A percentile compares a stretch with the other conserved stretches of the same genome.
Conservation (phyloP, 208 protist species). For the Spongospora subterranea region DNA sequence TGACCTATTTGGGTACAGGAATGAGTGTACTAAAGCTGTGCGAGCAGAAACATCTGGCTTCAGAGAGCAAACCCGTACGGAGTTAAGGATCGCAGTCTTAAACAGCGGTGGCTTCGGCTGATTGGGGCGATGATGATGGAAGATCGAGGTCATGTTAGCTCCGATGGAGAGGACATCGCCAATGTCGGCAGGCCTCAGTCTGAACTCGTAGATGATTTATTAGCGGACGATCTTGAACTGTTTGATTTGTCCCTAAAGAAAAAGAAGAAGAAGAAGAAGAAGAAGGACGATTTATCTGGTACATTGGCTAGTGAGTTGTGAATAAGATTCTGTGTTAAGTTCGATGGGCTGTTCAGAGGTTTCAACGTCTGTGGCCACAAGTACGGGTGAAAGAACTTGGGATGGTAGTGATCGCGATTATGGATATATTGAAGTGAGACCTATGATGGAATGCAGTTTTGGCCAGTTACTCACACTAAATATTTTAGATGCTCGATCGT, state of each 20-base stretch:
- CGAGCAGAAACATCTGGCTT: too few species aligned
- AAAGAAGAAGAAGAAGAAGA: slow-evolving; percentile 58
- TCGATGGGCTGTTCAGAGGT: too few species aligned
- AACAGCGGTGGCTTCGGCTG: background rate
- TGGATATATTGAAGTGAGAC: slow-evolving; percentile 18
- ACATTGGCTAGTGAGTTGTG: too few species aligned
- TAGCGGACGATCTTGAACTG: slow-evolving; percentile 45
- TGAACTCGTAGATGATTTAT: background rate
- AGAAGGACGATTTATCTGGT: background rate
- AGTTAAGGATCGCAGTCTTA: background rate
- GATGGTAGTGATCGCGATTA: slow-evolving; percentile 35
- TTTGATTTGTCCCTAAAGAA: slow-evolving; percentile 53
- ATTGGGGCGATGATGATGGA: background rate
- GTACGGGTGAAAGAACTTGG: background rate
- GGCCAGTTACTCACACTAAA: background rate
- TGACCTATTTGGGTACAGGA: too few species aligned
- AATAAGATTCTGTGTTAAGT: too few species aligned
- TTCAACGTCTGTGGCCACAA: background rate
- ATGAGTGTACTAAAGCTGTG: too few species aligned
- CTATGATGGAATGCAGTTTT: background rate
- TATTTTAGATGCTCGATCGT: slow-evolving; percentile 54
- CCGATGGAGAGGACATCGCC: slow-evolving; percentile 55
- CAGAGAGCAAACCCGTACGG: background rate
- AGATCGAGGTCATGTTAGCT: background rate
- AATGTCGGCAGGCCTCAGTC: background rate